Evolutionary conservation across 345 rosid species (phyloP), one percentile per base, ranked within the genome.

Genomic region (Acer saccharum): DNA sequence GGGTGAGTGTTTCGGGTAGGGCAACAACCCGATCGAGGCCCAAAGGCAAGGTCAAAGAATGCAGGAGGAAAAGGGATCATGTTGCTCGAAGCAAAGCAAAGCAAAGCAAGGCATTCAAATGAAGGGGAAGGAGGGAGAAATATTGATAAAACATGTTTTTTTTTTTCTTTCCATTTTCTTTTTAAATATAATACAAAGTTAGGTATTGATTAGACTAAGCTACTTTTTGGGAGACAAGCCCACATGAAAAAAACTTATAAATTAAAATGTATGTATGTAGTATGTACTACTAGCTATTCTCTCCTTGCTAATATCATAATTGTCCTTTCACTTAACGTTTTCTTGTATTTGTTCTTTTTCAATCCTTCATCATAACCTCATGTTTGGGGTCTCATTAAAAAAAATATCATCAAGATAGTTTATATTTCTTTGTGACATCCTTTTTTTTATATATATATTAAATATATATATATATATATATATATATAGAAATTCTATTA

Each of bases 181-280:
- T 35, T 35, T 35, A 35, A 35, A 73, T 73, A 27, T 43, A 35
- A 35, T 43, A 20, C 10, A 52, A 60, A 73, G 68, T 23, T 62
- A 17, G 74, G 61, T 63, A 2, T 69, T 77, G 85, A 81, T 66
- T 79, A 79, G 86, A 81, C 83, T 69, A 83, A 79, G 80, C 78
- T 43, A 74, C 82, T 80, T 80, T 57, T 23, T 18, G 65, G 84
- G 80, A 75, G 86, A 79, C 85, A 80, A 73, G 20, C 50, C 77
- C 88, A 77, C 86, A 61, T 83, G 81, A 72, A 72, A 71, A 71
- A 67, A 72, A 58, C 29, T 35, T 41, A 57, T 35, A 68, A 72
- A 81, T 76, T 57, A 57, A 57, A 78, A 29, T 9, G 66, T 35
- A 35, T 46, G 61, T 21, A 18, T 25, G 27, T 25, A 25, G 27